Conservation (phyloP, 192 early-diverging fungal species). For the Coemansia sp. region DNA sequence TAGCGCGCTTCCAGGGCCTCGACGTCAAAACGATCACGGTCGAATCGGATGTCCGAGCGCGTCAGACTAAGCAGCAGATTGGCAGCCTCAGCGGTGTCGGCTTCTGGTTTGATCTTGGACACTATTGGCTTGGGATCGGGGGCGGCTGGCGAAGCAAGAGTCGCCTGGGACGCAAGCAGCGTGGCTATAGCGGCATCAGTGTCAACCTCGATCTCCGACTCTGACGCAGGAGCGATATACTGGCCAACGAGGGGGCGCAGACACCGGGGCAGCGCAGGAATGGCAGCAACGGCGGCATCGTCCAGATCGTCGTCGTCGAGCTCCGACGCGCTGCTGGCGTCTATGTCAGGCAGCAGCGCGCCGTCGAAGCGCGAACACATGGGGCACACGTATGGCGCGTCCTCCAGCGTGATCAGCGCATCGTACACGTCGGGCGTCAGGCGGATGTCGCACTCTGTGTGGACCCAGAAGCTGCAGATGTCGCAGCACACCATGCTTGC, state of each 20-base stretch:
- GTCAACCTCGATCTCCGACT: not conserved
- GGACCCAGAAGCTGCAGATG: slow-evolving; percentile 62
- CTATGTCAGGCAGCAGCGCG: slow-evolving; percentile 1
- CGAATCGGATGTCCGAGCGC: slow-evolving; percentile 48
- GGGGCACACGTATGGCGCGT: slow-evolving; percentile 64
- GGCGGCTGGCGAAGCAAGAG: slow-evolving; percentile 2
- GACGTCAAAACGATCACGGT: slow-evolving; percentile 24
- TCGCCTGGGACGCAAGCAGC: not conserved
- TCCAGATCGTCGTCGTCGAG: slow-evolving; percentile 5
- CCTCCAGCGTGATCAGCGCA: slow-evolving; percentile 58
- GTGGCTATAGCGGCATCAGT: slow-evolving; percentile 1
- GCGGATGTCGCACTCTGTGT: slow-evolving; percentile 58
- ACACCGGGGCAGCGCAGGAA: slow-evolving; percentile 12
- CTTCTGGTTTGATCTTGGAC: slow-evolving; percentile 14
- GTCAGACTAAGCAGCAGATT: slow-evolving; percentile 51
- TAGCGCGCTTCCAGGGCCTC: slow-evolving; percentile 31
- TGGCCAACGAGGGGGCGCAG: not conserved
- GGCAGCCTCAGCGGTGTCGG: slow-evolving; percentile 43
- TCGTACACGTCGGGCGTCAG: slow-evolving; percentile 60
- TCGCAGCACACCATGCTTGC: slow-evolving; percentile 69
- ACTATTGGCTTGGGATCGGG: not conserved
- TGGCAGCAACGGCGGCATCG: slow-evolving; percentile 1
- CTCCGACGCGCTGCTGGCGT: slow-evolving; percentile 2
- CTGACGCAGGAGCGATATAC: not conserved
- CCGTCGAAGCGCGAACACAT: slow-evolving; percentile 26